phyloP scores from a whole-genome alignment of 139 green algal genomes.

The Chlamydomonas urium region DNA sequence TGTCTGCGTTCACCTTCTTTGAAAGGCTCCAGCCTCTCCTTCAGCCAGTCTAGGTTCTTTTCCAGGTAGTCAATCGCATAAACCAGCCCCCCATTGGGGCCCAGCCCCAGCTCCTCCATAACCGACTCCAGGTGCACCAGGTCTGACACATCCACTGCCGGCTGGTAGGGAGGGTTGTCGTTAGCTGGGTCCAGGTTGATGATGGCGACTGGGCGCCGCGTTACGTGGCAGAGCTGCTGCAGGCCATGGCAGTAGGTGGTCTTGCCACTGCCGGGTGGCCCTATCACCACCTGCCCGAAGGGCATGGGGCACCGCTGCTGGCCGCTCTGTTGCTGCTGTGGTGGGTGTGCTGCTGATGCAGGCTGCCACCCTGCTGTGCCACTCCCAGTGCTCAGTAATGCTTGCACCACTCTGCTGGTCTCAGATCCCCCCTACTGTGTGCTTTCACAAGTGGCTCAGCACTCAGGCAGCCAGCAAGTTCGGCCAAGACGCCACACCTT shows the following conservation, averaged over 20 bases:
- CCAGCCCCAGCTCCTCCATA: constrained; percentile 55
- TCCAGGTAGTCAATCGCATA: constrained; percentile 78
- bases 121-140: constrained; percentile 63
- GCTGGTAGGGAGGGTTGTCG: constrained; percentile 71
- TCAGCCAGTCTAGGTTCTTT: constrained; percentile 85
- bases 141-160: constrained; percentile 65
- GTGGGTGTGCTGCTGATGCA: no score
- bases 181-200: constrained; percentile 91
- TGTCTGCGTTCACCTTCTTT: constrained; percentile 52
- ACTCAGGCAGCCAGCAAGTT: neutral
- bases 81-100: constrained; percentile 76
- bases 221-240: constrained; percentile 63
- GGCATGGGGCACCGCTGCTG: constrained; percentile 67
- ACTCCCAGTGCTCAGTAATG: no score
- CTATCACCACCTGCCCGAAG: constrained; percentile 92
- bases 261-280: constrained; percentile 91
- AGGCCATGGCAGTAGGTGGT: constrained; percentile 88
- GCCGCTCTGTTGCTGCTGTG: neutral
- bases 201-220: constrained; percentile 50
- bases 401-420: no score
- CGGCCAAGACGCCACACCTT: neutral
- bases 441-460: neutral
- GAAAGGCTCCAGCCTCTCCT: constrained; percentile 65
- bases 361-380: no score
- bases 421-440: no score